Percentiles rank a stretch among this genome's conserved stretches.
Conservation (phyloP, 257 asterid species). For the Verbena officinalis region DNA sequence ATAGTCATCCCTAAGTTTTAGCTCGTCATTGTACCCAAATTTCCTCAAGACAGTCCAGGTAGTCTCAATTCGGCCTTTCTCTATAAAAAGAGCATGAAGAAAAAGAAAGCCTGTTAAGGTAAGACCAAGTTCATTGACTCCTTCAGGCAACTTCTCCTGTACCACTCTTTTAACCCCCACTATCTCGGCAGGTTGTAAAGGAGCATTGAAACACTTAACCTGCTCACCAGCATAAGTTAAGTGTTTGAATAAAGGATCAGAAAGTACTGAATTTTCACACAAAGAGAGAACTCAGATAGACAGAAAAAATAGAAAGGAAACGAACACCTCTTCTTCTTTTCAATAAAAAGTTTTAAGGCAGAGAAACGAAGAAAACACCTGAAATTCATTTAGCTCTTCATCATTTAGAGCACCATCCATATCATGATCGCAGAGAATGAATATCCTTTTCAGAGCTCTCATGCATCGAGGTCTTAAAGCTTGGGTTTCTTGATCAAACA, state of each 20-base stretch:
- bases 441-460: slow-evolving; percentile 87
- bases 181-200: slow-evolving; percentile 87
- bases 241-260: slow-evolving; percentile 8
- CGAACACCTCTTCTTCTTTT: slow-evolving; percentile 3
- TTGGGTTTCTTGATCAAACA: slow-evolving; percentile 90
- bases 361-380: slow-evolving; percentile 50
- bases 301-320: slow-evolving; percentile 10
- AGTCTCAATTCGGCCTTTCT: slow-evolving; percentile 90
- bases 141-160: slow-evolving; percentile 86
- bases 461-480: slow-evolving; percentile 81
- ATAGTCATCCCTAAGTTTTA: slow-evolving; percentile 75
- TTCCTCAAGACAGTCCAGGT: slow-evolving; percentile 90
- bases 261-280: slow-evolving; percentile 1
- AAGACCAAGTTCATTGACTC: slow-evolving; percentile 87
- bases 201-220: slow-evolving; percentile 93
- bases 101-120: slow-evolving; percentile 88
- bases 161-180: slow-evolving; percentile 87
- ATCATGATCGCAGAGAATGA: slow-evolving; percentile 87
- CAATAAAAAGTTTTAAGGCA: not conserved
- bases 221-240: slow-evolving; percentile 34
- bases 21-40: slow-evolving; percentile 87
- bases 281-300: slow-evolving; percentile 20
- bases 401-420: slow-evolving; percentile 89
- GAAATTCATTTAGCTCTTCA: slow-evolving; percentile 92
- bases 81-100: slow-evolving; percentile 93